Conservation (phyloP, 371 early-diverging fungal species). For the Mortierella sp. region DNA sequence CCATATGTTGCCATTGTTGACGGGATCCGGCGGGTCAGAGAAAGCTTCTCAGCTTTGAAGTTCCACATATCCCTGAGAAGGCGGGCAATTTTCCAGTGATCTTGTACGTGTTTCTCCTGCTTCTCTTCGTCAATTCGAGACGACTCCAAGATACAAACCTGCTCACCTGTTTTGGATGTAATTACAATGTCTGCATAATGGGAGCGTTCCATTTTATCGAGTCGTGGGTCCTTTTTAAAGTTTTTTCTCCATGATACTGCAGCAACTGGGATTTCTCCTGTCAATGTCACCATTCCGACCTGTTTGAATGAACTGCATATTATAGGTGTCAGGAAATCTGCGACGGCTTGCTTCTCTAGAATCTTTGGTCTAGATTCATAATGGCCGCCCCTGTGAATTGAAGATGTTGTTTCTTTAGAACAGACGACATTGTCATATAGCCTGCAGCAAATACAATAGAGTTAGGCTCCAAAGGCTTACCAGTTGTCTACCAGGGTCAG, state of each 20-base stretch:
- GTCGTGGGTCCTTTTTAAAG: constrained; percentile 3
- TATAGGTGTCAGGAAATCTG: not conserved
- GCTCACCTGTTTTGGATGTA: not conserved
- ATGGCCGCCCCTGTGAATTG: not conserved
- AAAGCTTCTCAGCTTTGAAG: not conserved
- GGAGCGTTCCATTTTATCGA: not conserved
- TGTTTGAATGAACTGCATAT: constrained; percentile 2
- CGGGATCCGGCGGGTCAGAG: not conserved
- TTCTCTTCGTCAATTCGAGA: not conserved
- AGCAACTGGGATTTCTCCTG: not conserved
- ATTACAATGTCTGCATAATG: not conserved
- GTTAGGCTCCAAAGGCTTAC: not conserved
- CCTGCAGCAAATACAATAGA: not conserved
- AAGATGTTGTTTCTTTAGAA: not conserved
- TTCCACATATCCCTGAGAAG: constrained; percentile 5
- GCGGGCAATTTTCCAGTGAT: constrained; percentile 7
- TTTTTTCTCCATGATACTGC: constrained; percentile 14
- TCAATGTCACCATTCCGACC: not conserved
- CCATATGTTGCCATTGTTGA: constrained; percentile 7
- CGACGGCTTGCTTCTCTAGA: constrained; percentile 5
- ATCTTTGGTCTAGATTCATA: not conserved
- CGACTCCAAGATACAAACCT: constrained; percentile 4
- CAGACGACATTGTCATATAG: not conserved
- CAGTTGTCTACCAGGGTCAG: not conserved
- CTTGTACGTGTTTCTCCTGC: not conserved